Conservation (phyloP, 129 eudicot species). For the Solidago caesia region DNA sequence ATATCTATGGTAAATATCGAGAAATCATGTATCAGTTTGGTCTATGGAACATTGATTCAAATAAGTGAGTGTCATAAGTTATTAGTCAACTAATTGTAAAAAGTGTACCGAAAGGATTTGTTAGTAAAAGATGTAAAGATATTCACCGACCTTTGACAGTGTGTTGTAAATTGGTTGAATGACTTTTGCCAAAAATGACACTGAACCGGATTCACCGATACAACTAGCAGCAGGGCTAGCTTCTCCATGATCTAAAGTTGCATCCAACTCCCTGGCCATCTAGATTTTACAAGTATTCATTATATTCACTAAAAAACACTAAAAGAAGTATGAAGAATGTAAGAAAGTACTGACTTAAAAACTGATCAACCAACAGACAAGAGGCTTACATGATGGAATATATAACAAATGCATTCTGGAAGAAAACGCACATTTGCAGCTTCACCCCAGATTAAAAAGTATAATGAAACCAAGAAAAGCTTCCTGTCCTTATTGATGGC, state of each 20-base stretch:
- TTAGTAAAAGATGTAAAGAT: neutral
- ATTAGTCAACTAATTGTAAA: constrained; percentile 6
- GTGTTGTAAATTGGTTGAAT: constrained; percentile 63
- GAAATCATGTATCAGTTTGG: neutral
- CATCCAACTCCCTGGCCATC: constrained; percentile 98
- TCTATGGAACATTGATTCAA: neutral
- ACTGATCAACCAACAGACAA: constrained; percentile 22
- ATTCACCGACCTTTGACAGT: constrained; percentile 49
- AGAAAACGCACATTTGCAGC: constrained; percentile 99
- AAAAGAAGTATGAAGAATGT: neutral
- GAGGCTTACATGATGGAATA: constrained; percentile 85
- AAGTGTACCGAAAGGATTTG: neutral
- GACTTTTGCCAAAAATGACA: constrained; percentile 66
- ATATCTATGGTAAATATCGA: neutral
- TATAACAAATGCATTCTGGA: constrained; percentile 98
- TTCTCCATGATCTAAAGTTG: constrained; percentile 84
- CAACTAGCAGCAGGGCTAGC: constrained; percentile 70
- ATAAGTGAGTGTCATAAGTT: constrained; percentile 3
- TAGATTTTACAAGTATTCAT: constrained; percentile 25
- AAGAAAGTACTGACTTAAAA: neutral
- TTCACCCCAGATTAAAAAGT: constrained; percentile 96
- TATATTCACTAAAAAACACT: neutral
- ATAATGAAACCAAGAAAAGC: constrained; percentile 79
- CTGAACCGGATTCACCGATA: constrained; percentile 48
- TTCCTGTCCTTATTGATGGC: constrained; percentile 91